Evolutionary conservation across 768 basidiomycete species (phyloP), one percentile per base, ranked within the genome.

Genomic region (Kwoniella botswanensis): DNA sequence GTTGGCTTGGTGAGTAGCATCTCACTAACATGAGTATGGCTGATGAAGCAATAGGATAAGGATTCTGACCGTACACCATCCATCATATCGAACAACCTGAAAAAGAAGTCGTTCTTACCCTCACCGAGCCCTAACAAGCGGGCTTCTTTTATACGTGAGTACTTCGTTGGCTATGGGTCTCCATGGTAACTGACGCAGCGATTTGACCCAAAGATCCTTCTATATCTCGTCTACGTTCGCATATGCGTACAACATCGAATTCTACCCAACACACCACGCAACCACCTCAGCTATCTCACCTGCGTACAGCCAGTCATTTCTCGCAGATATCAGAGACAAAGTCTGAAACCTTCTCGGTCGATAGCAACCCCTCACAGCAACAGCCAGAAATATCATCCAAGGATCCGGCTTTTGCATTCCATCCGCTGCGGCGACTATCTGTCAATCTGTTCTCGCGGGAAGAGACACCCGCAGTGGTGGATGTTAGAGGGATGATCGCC

Each of bases 401-500:
- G 7, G 7, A 18, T 44, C 54, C 79, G 3, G 78, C 78, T 6
- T 79, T 82, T 63, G 65, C 67, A 5, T 78, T 82, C 58, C 79
- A 80, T 44, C 77, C 77, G 7, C 63, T 82, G 9, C 72, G 79
- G 1, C 71, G 70, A 17, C 50, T 79, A 18, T 76, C 77, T 1
- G 71, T 72, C 6, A 70, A 76, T 44, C 65, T 76, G 1, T 77
- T 69, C 42, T 43, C 63, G 3, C 44, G 63, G 5, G 52, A 56
- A 35, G 41, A n/a, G 54, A 85, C 84, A 0, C 94, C 96, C 5
- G 94, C 91, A 0, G 92, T 91, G 10, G 82, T 98, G 67, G 89
- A 91, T 11, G 91, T 92, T 13, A 93, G 92, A 76, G 95, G 94
- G 0, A 84, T 95, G 67, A 88, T 99, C 43, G 97, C 94, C 74